phyloP scores from a whole-genome alignment of 495 filamentous ascomycete genomes.

The Glutinoglossum americanum region DNA sequence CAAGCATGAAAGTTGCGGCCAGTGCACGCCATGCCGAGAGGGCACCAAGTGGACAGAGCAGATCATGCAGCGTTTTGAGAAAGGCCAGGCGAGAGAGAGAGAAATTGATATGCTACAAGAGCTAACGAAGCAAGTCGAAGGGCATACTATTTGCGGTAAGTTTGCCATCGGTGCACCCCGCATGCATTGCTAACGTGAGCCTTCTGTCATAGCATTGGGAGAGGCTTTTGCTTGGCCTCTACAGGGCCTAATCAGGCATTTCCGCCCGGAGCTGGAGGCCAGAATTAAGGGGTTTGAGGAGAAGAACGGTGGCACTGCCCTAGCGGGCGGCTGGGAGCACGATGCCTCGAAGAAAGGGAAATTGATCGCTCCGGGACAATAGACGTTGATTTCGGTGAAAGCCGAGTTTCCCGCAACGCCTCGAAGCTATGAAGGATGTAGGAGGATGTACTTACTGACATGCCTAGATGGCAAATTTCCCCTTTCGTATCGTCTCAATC shows the following conservation, averaged over 20 bases:
- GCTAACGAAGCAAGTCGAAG: constrained; percentile 96
- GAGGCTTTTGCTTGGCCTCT: constrained; percentile 98
- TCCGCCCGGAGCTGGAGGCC: constrained; percentile 82
- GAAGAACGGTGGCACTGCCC: constrained; percentile 41
- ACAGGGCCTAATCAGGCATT: constrained; percentile 93
- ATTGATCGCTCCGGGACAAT: constrained; percentile 75
- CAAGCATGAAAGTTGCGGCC: constrained; percentile 92
- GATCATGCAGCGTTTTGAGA: constrained; percentile 92
- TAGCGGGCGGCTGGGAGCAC: constrained; percentile 78
- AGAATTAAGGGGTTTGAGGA: constrained; percentile 58
- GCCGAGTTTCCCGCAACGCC: no score
- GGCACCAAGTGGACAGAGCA: constrained; percentile 95
- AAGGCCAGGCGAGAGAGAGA: constrained; percentile 61
- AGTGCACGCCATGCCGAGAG: constrained; percentile 96
- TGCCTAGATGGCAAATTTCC: no score
- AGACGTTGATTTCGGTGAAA: constrained; percentile 10
- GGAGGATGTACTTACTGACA: no score
- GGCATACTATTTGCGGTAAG: constrained; percentile 88
- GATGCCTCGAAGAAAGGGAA: constrained; percentile 55
- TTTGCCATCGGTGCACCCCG: no score
- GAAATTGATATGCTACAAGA: constrained; percentile 99
- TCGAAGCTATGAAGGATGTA: no score
- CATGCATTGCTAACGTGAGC: no score
- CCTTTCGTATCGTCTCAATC: no score
- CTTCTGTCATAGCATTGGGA: constrained; percentile 69